Evolutionary conservation across 768 basidiomycete species (phyloP), one percentile per base, ranked within the genome.

Genomic region (Boletus rubropictus): DNA sequence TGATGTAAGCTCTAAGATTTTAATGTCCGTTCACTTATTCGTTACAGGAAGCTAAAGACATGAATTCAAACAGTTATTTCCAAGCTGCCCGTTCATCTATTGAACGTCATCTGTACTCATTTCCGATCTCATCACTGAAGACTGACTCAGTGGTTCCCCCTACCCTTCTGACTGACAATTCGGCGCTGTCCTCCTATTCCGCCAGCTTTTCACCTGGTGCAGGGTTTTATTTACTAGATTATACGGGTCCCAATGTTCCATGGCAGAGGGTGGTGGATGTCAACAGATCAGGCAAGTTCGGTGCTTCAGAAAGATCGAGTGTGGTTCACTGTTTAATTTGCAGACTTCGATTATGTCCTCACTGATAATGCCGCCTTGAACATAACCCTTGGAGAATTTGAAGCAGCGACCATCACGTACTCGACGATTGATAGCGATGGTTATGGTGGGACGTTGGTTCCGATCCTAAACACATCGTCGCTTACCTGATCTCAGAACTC

Each of bases 201-300:
- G 76, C 82, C 7, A 73, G 68, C 49, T 96, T 98, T 71, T 96
- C 92, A 1, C 91, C 96, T 1, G 66, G 79, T 25, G 89, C 82
- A 2, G 88, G 86, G 2, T 96, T 86, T 65, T 96, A 94, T 65
- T 67, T 90, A 11, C 70, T 95, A 21, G 73, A 69, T 53, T 95
- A 96, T 61, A 63, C 72, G 24, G 95, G 94, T 1, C 94, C 93
- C 3, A 75, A 75, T 20, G 76, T 88, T 11, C 96, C 96, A 0
- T 91, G 86, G 84, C 92, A 96, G 67, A 84, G 77, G 59, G 74
- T 98, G 15, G 59, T 89, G 21, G 72, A 82, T 51, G 72, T 76
- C 7, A 75, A 66, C 31, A 72, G 75, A 31, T 51, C 69, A 33
- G 65, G 78, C 79, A 42, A 54, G 72, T 63, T 32, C 32, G 28